Base-by-base conservation (phyloP, 148 eudicot genomes). In the Simmondsia chinensis region DNA sequence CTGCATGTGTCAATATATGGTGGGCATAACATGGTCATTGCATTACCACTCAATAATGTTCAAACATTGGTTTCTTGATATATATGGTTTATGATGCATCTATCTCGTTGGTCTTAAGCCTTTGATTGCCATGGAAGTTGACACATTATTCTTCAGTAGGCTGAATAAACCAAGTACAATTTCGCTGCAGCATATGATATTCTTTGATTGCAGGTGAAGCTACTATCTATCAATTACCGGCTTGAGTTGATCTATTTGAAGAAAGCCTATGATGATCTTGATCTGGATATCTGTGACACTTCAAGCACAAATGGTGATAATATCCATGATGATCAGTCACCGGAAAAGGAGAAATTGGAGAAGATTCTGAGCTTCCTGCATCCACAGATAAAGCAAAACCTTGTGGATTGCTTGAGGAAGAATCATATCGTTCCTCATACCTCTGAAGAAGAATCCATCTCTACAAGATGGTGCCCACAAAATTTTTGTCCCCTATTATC, bases 171-270 rank as follows among this genome's bases (percentile, higher is more conserved):
- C n/a, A n/a, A n/a, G n/a, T n/a, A n/a, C n/a, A n/a, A n/a, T n/a
- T n/a, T n/a, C n/a, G n/a, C n/a, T n/a, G n/a, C n/a, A n/a, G n/a
- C n/a, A n/a, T n/a, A n/a, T n/a, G n/a, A n/a, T n/a, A n/a, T n/a
- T n/a, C n/a, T 47, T 17, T 30, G 31, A 39, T 35, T 67, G 68
- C 94, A 85, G 99, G 94, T 68, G 49, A 68, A 79, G 68, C 63
- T 71, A 40, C 33, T 74, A 33, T 67, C 66, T 73, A 42, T 29
- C 28, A 72, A 63, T 41, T 91, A 94, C 63, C 51, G 62, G 61
- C 65, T 52, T 16, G 83, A 82, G 56, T 67, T 82, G 59, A 48
- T 57, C 10, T 60, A 50, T 55, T 66, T 69, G 50, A 72, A 60
- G 55, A 74, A 50, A 50, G 68, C 63, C 25, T 35, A 71, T 46